A percentile compares a stretch with the other conserved stretches of the same genome.
These are phyloP conservation scores for Osmozyma mogii DNA, from an alignment of 805 yeast species.

Conservation along the genomic window DNA sequence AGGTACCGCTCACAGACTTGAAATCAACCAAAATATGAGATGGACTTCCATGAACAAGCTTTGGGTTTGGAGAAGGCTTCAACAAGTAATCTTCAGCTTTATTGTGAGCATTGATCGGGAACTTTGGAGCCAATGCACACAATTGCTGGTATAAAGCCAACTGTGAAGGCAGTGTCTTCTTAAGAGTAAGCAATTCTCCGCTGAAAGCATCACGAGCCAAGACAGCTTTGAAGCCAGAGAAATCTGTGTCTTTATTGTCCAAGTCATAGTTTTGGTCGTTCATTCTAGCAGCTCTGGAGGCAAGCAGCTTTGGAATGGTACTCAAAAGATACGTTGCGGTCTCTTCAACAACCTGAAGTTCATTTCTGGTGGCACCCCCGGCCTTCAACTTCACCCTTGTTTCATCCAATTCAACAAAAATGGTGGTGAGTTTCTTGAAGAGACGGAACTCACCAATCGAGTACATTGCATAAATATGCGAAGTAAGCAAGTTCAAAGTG, in stretches of 20 bases:
- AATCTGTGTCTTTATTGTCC: slow-evolving; percentile 37
- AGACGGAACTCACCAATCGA: slow-evolving; percentile 63
- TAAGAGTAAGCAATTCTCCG: slow-evolving; percentile 45
- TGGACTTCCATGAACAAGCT: slow-evolving; percentile 44
- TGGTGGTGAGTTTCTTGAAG: slow-evolving; percentile 44
- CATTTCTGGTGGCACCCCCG: slow-evolving; percentile 47
- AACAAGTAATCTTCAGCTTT: slow-evolving; percentile 23
- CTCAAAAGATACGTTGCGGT: slow-evolving; percentile 45
- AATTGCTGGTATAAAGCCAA: slow-evolving; percentile 63
- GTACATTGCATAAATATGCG: slow-evolving; percentile 63
- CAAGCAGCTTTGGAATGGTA: slow-evolving; percentile 54
- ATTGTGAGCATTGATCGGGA: slow-evolving; percentile 43
- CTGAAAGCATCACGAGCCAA: slow-evolving; percentile 53
- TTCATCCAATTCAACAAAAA: slow-evolving; percentile 53
- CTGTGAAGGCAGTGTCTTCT: slow-evolving; percentile 41
- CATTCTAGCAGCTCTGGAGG: slow-evolving; percentile 33
- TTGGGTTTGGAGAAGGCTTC: slow-evolving; percentile 39
- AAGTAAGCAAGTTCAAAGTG: slow-evolving; percentile 47
- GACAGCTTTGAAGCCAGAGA: slow-evolving; percentile 60
- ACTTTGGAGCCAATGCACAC: slow-evolving; percentile 65
- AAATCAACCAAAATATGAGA: slow-evolving; percentile 72
- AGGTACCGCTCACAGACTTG: slow-evolving; percentile 55
- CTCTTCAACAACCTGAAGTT: slow-evolving; percentile 40
- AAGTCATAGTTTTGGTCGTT: slow-evolving; percentile 32
- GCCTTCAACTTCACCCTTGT: slow-evolving; percentile 46